Base-by-base conservation (phyloP, 495 filamentous ascomycete genomes). In the Penicillium parvum region DNA sequence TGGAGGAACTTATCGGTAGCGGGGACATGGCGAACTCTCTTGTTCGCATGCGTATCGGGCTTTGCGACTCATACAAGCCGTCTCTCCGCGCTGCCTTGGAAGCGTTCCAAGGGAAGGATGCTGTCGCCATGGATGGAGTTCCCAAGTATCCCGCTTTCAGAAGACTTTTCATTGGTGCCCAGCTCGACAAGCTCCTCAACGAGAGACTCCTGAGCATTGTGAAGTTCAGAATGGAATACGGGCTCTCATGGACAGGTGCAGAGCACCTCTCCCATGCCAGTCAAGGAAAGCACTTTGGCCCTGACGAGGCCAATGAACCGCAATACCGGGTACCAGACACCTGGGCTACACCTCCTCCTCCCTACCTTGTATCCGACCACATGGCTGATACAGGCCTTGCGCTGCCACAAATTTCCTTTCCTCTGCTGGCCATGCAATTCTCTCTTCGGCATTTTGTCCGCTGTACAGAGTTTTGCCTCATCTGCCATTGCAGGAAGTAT, bases 381-480 rank as follows among this genome's bases (percentile, higher is more conserved):
- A 50, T 85, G 3, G 42, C 42, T 4, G 62, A 71, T 7, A 28
- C 23, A 1, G 40, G 36, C 4, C 11, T 29, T 2, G 35, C 37
- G 0, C 14, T 30, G 0, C 43, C 49, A 21, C 34, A 63, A 5
- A 44, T 73, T 15, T 85, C 81, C 5, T 70, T 95, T 23, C 87
- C 85, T 3, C 74, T 94, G 17, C 46, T 86, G 8, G 84, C 81
- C 3, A 85, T 87, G 79, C 85, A 96, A 52, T 95, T 88, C 49
- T 71, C 81, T 0, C 63, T 96, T 15, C 84, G 81, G 2, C 85
- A 90, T 51, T 81, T 96, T 45, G 77, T 89, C 16, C 82, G 77
- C 34, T 95, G 88, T 50, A 88, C 86, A 4, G 82, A 92, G 27
- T 95, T 90, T 58, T 97, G 91, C 58, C 73, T 94, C 27, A 79